phyloP scores from a whole-genome alignment of 805 yeast genomes.

The Tetrapisispora namnaoensis region DNA sequence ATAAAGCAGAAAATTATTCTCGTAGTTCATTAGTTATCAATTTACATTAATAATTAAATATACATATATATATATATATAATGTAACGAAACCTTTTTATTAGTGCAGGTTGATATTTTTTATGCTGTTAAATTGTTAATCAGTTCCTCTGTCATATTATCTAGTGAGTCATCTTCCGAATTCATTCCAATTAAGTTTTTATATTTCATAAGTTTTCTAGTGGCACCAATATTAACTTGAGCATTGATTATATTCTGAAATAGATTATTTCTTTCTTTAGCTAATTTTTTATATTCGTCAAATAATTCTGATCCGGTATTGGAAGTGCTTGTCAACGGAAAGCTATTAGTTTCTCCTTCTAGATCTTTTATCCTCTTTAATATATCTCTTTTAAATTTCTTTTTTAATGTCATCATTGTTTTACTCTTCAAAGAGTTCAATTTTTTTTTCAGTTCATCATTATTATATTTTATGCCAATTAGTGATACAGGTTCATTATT shows the following conservation, averaged over 20 bases:
- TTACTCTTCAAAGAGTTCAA: conserved; percentile 24
- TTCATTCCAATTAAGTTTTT: conserved; percentile 57
- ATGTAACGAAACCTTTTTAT: background rate
- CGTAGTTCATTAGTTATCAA: no score
- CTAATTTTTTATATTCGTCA: conserved; percentile 40
- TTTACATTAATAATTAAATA: no score
- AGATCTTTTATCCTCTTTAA: conserved; percentile 51
- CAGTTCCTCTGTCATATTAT: conserved; percentile 55
- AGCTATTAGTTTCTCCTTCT: conserved; percentile 27
- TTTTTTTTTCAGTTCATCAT: conserved; percentile 2
- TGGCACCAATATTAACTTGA: conserved; percentile 34
- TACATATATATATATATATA: background rate
- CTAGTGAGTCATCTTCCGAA: conserved; percentile 65
- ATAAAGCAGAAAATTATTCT: no score
- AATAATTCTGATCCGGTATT: conserved; percentile 8
- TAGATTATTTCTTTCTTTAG: conserved; percentile 36
- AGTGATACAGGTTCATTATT: background rate
- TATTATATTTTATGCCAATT: background rate
- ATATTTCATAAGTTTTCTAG: conserved; percentile 63
- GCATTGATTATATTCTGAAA: conserved; percentile 46
- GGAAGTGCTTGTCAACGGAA: conserved; percentile 4
- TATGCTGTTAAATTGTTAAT: conserved; percentile 7
- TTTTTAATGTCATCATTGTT: conserved; percentile 23
- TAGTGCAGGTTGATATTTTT: background rate
- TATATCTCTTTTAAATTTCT: conserved; percentile 26